Evolutionary conservation across 768 basidiomycete species (phyloP), one percentile per base, ranked within the genome.

Genomic region (Tulasnella sp.): DNA sequence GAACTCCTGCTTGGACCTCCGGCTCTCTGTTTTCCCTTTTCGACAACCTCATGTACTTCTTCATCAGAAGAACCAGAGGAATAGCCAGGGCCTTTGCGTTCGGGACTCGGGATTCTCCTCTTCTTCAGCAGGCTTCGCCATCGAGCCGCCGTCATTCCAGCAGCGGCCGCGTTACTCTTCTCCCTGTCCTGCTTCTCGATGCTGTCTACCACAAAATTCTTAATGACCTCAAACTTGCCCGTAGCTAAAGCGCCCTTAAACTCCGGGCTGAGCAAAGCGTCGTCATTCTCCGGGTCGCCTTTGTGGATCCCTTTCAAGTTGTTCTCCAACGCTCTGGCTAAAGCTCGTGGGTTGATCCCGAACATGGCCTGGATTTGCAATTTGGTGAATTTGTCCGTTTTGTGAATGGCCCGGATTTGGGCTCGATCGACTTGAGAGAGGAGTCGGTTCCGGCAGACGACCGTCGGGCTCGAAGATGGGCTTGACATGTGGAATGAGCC

Each of bases 221-320:
- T 58, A 2, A 58, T 58, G 1, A n/a, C 14, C n/a, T n/a, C 31
- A 58, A 58, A 58, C 56, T 58, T 58, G 8, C 31, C 56, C n/a
- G 56, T 58, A 8, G 56, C 56, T n/a, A 58, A 58, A n/a, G 56
- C 56, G n/a, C n/a, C 16, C 24, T 58, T 58, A 19, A 73, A 73
- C 72, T 73, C 72, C 9, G 21, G 27, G 19, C 42, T 44, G 27
- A 73, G 34, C 24, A 73, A 10, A 12, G 7, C 39, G 1, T 39
- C 72, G 34, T 73, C 72, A 12, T 73, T 73, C 72, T 73, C 72
- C 72, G 36, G 72, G 19, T 73, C 72, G 34, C 72, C 72, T 39
- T 44, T 39, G 36, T 73, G 72, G 27, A 24, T 10, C 21, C 72
- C 72, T 44, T 73, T 73, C n/a, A 44, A 36, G 36, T 73, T 73